These are phyloP conservation scores for Suillus variegatus DNA, from an alignment of 768 basidiomycete genomes.

Conservation along the genomic window DNA sequence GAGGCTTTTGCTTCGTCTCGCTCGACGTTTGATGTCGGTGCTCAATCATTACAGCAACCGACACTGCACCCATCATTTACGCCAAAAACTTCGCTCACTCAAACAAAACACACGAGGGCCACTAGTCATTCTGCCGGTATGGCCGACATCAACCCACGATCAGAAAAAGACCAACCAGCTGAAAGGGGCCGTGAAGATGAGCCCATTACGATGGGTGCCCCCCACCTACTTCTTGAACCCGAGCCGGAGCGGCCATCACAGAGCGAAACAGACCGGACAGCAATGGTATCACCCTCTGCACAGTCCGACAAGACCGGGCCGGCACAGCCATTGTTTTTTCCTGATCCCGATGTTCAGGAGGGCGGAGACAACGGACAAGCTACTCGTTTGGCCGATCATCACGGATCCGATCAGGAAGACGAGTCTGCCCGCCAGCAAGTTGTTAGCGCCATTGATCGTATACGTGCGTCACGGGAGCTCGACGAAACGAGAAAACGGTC, in stretches of 20 bases:
- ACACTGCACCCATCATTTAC: conserved; percentile 1
- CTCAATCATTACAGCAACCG: conserved; percentile 23
- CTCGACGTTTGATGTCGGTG: conserved; percentile 66
- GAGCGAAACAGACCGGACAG: conserved; percentile 19
- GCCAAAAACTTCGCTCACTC: conserved; percentile 17
- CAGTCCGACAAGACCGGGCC: conserved; percentile 10
- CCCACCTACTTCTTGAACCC: conserved; percentile 14
- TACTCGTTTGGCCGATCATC: not conserved
- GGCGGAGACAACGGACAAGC: not conserved
- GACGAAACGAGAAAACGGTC: not conserved
- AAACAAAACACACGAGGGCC: conserved; percentile 8
- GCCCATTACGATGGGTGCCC: conserved; percentile 11
- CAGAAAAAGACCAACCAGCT: not conserved
- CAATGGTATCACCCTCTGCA: conserved; percentile 6
- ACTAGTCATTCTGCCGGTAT: not conserved
- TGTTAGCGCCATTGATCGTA: conserved; percentile 2
- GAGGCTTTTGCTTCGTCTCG: conserved; percentile 63
- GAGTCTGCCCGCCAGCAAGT: not conserved
- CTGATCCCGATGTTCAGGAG: conserved; percentile 22
- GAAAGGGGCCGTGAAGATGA: conserved; percentile 5
- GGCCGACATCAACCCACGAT: not conserved
- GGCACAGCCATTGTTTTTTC: conserved; percentile 29
- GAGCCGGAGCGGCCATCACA: conserved; percentile 6
- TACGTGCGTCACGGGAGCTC: not conserved
- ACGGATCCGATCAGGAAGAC: not conserved